Percentiles rank a stretch among this genome's conserved stretches.
Evolutionary conservation across 768 basidiomycete genomes (phyloP).

Genomic region (Boletus patriciae): DNA sequence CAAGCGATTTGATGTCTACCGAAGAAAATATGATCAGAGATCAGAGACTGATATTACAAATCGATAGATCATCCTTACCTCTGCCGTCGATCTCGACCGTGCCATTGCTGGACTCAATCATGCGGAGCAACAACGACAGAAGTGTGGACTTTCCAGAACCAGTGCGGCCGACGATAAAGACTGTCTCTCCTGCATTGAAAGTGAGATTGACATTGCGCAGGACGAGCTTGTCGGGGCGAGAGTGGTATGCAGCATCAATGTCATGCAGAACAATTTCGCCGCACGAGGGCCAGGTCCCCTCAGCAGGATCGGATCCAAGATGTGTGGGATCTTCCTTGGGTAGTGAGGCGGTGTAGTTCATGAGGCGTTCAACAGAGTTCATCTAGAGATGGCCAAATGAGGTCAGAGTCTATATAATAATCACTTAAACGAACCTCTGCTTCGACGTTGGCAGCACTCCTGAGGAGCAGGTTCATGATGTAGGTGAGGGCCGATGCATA

Average conservation of each 20-base stretch:
- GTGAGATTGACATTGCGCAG: constrained; percentile 61
- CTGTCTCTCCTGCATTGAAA: constrained; percentile 62
- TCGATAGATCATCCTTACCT: constrained; percentile 33
- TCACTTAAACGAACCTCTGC: constrained; percentile 21
- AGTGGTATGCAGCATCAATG: constrained; percentile 71
- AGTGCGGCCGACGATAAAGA: constrained; percentile 80
- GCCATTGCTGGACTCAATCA: constrained; percentile 71
- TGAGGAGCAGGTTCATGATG: constrained; percentile 31
- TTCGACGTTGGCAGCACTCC: constrained; percentile 27
- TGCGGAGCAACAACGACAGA: constrained; percentile 63
- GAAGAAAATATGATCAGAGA: constrained; percentile 47
- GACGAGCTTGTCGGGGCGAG: constrained; percentile 61
- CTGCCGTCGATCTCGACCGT: constrained; percentile 75
- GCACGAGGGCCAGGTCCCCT: constrained; percentile 21
- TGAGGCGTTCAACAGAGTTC: constrained; percentile 31
- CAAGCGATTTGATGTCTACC: constrained; percentile 83
- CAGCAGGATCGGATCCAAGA: constrained; percentile 24
- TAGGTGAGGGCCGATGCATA: constrained; percentile 28
- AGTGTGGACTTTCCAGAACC: constrained; percentile 78
- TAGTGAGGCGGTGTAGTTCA: constrained; percentile 25
- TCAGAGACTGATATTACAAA: constrained; percentile 62
- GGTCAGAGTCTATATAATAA: neutral
- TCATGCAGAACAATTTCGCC: constrained; percentile 68
- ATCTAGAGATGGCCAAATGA: constrained; percentile 15
- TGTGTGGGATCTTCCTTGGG: constrained; percentile 24